These are phyloP conservation scores for Xenosphaeropsis pyriputrescens DNA, from an alignment of 2,329 filamentous ascomycete species.

Conservation along the genomic window DNA sequence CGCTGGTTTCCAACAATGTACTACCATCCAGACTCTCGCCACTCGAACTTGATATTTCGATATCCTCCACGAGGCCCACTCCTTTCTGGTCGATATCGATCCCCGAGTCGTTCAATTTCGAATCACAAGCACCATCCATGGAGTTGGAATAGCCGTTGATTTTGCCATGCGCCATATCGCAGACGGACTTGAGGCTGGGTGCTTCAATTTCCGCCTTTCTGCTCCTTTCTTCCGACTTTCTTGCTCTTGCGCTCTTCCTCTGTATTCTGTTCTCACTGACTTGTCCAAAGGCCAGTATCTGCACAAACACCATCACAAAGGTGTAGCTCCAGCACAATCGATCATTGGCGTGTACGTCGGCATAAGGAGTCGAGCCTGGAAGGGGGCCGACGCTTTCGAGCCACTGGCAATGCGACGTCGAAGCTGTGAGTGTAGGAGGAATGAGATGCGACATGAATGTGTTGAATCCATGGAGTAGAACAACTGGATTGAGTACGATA, in stretches of 20 bases:
- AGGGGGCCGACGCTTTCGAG: constrained; percentile 15
- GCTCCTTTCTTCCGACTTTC: constrained; percentile 1
- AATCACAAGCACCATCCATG: neutral
- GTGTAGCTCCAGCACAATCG: constrained; percentile 23
- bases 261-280: constrained; percentile 13
- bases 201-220: neutral
- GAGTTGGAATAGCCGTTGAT: neutral
- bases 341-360: constrained; percentile 22
- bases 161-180: too few species aligned
- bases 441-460: constrained; percentile 19
- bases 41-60: neutral
- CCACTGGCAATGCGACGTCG: constrained; percentile 13
- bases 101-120: neutral
- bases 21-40: neutral
- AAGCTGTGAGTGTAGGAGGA: constrained; percentile 15
- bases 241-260: constrained; percentile 9
- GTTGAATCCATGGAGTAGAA: constrained; percentile 23
- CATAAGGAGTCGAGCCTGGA: constrained; percentile 14
- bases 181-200: neutral
- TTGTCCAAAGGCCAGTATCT: constrained; percentile 19
- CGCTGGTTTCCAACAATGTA: constrained; percentile 5
- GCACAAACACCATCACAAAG: constrained; percentile 21
- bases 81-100: too few species aligned
- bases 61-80: neutral
- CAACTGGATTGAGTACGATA: constrained; percentile 22